A percentile compares a stretch with the other conserved stretches of the same genome.
Conservation (phyloP, 768 basidiomycete genomes). For the Suillus hirtellus region DNA sequence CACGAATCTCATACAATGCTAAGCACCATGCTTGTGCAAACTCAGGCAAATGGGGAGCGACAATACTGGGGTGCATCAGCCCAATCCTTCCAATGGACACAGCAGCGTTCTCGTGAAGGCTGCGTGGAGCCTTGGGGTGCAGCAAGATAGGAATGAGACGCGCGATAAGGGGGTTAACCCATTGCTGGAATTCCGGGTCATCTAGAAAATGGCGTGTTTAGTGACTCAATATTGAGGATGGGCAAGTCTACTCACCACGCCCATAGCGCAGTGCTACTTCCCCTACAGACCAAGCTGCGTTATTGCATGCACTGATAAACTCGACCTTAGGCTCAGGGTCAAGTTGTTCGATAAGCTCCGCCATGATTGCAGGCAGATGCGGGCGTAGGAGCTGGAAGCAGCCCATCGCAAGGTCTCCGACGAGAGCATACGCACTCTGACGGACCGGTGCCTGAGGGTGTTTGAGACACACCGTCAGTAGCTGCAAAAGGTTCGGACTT, state of each 20-base stretch:
- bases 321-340: conserved; percentile 92
- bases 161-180: conserved; percentile 83
- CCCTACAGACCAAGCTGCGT: conserved; percentile 99
- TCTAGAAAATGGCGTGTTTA: conserved; percentile 39
- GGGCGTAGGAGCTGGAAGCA: conserved; percentile 87
- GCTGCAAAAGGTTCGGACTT: conserved; percentile 75
- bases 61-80: conserved; percentile 83
- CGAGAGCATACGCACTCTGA: conserved; percentile 96
- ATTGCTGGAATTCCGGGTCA: conserved; percentile 88
- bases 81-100: conserved; percentile 97
- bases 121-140: conserved; percentile 90
- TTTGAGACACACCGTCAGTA: conserved; percentile 88
- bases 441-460: conserved; percentile 95
- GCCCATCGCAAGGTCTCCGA: conserved; percentile 97
- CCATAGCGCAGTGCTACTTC: conserved; percentile 95
- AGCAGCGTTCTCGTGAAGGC: conserved; percentile 95
- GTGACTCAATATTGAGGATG: conserved; percentile 7
- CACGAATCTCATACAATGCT: conserved; percentile 95
- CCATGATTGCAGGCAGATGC: conserved; percentile 86
- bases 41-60: conserved; percentile 85
- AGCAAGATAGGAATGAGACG: conserved; percentile 92
- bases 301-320: conserved; percentile 96
- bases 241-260: conserved; percentile 49
- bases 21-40: conserved; percentile 98
- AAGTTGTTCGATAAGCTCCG: conserved; percentile 84